Conservation (phyloP, 352 stramenopile species). For the Phytopythium helicoides region DNA sequence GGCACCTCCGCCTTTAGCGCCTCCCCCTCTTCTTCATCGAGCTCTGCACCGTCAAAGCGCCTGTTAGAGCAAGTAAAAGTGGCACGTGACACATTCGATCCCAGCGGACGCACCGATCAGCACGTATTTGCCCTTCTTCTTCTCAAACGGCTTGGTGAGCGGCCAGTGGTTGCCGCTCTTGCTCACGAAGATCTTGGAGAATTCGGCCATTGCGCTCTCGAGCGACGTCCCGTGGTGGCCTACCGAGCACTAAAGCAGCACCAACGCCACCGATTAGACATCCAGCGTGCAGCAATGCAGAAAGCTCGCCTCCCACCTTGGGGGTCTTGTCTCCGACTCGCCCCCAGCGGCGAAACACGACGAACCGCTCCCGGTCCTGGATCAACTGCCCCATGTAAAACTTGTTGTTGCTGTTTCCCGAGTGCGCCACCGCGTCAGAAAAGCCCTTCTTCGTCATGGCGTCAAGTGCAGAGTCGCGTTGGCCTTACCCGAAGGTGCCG, state of each 20-base stretch:
- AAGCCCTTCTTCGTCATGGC: background rate
- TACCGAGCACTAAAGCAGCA: background rate
- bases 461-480: background rate
- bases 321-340: slow-evolving; percentile 61
- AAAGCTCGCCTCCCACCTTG: too few relatives aligned
- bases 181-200: slow-evolving; percentile 44
- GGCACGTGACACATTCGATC: too few relatives aligned
- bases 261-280: too few relatives aligned
- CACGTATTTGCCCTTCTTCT: slow-evolving; percentile 58
- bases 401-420: slow-evolving; percentile 61
- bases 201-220: slow-evolving; percentile 26
- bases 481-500: slow-evolving; percentile 42
- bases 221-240: background rate
- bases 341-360: slow-evolving; percentile 69
- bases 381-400: slow-evolving; percentile 76
- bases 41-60: background rate
- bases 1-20: background rate
- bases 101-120: slow-evolving; percentile 22
- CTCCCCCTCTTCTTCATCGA: background rate
- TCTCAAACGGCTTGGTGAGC: slow-evolving; percentile 33
- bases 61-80: background rate
- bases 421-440: background rate
- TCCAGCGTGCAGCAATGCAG: too few relatives aligned
- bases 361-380: slow-evolving; percentile 28
- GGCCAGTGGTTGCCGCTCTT: slow-evolving; percentile 72